phyloP scores from a whole-genome alignment of 768 basidiomycete genomes.

The Rhizopogon vinicolor region DNA sequence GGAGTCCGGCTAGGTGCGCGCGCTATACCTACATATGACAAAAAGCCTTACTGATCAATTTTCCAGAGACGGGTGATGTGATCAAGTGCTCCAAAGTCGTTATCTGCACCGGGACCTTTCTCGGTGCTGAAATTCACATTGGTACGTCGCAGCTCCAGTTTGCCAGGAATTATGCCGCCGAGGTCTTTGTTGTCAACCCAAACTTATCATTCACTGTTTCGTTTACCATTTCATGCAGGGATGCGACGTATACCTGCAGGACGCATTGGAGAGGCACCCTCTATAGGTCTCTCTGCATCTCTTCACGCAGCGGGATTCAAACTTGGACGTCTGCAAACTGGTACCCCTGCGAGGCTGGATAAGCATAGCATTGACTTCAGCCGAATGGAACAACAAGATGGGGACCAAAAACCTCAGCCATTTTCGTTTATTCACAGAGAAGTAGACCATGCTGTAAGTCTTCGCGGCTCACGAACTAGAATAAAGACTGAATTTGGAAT shows the following conservation, averaged over 20 bases:
- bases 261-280: conserved; percentile 66
- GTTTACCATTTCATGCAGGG: conserved; percentile 31
- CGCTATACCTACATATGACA: background rate
- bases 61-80: conserved; percentile 65
- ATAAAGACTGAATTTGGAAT: background rate
- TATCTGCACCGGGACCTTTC: conserved; percentile 88
- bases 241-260: conserved; percentile 77
- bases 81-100: conserved; percentile 79
- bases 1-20: conserved; percentile 66
- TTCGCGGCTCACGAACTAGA: background rate
- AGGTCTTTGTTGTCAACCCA: background rate
- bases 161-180: background rate
- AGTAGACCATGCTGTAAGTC: conserved; percentile 65
- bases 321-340: conserved; percentile 80
- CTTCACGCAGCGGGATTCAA: conserved; percentile 72
- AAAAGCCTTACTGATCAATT: background rate
- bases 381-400: conserved; percentile 56
- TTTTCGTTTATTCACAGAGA: conserved; percentile 72
- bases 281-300: conserved; percentile 71
- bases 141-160: conserved; percentile 35
- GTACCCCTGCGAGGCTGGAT: conserved; percentile 81
- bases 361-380: conserved; percentile 66
- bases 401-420: conserved; percentile 60
- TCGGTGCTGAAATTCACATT: conserved; percentile 89
- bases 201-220: background rate